These are phyloP conservation scores for Metschnikowia rubicola DNA, from an alignment of 805 yeast species.

Conservation along the genomic window DNA sequence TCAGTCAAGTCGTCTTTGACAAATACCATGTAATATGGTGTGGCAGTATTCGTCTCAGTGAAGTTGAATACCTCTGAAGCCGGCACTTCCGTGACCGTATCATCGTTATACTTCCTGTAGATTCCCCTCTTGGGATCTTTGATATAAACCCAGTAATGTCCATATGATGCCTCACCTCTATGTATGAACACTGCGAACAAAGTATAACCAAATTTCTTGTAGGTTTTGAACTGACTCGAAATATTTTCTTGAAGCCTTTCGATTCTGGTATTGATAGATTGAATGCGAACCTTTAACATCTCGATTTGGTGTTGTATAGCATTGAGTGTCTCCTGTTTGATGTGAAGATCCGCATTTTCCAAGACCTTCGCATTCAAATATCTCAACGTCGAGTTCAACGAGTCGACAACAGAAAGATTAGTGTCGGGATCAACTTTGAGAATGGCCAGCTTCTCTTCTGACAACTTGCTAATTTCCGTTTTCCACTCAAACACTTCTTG, in stretches of 20 bases:
- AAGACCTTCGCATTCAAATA: conserved; percentile 47
- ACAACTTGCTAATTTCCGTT: conserved; percentile 44
- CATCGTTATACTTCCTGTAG: conserved; percentile 92
- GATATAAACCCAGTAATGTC: conserved; percentile 96
- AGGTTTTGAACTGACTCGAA: conserved; percentile 56
- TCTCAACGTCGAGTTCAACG: conserved; percentile 52
- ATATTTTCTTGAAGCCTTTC: conserved; percentile 46
- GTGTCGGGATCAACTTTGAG: conserved; percentile 38
- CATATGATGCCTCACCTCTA: conserved; percentile 92
- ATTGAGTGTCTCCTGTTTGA: conserved; percentile 46
- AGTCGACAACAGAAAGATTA: conserved; percentile 34
- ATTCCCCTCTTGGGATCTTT: conserved; percentile 64
- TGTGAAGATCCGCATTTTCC: conserved; percentile 30
- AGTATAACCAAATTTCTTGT: conserved; percentile 67
- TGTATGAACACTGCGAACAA: conserved; percentile 92
- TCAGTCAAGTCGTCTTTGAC: conserved; percentile 58
- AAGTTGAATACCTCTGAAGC: conserved; percentile 64
- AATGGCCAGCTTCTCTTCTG: conserved; percentile 41
- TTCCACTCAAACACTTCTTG: conserved; percentile 64
- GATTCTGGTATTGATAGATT: conserved; percentile 39
- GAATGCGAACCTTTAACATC: conserved; percentile 45
- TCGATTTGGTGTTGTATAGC: conserved; percentile 46
- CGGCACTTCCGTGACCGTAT: conserved; percentile 80
- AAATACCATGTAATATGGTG: conserved; percentile 90
- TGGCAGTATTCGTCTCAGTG: conserved; percentile 71